These are phyloP conservation scores for Apiotrichum veenhuisii DNA, from an alignment of 1,284 basidiomycete genomes.

Conservation along the genomic window DNA sequence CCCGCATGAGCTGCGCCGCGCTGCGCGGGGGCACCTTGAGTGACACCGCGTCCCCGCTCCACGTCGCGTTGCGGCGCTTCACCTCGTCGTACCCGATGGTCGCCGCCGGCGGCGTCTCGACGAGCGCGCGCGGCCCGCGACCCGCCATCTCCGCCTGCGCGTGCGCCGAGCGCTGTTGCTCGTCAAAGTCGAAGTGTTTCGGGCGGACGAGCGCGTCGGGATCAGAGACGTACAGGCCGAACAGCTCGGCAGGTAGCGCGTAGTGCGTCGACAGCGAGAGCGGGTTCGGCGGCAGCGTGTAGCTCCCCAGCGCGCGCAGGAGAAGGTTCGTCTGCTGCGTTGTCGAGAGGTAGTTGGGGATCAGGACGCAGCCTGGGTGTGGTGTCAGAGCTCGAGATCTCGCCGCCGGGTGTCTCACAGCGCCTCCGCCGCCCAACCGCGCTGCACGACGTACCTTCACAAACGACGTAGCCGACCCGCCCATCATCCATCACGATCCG, in stretches of 20 bases:
- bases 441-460: conserved; percentile 31
- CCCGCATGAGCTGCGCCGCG: conserved; percentile 62
- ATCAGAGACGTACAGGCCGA: conserved; percentile 51
- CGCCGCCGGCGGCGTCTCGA: conserved; percentile 38
- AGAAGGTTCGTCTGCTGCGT: conserved; percentile 64
- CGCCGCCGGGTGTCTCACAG: no score
- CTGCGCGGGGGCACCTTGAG: conserved; percentile 59
- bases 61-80: conserved; percentile 34
- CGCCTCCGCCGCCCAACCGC: no score
- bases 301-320: conserved; percentile 65
- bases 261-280: conserved; percentile 86
- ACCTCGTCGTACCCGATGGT: conserved; percentile 43
- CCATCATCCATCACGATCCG: conserved; percentile 25
- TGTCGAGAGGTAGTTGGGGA: conserved; percentile 65
- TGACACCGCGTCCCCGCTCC: conserved; percentile 30
- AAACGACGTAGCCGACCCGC: conserved; percentile 34
- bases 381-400: neutral
- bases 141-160: neutral
- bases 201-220: conserved; percentile 28
- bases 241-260: conserved; percentile 59
- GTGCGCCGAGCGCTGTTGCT: neutral
- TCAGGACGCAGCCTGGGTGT: conserved; percentile 68
- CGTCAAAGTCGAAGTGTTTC: conserved; percentile 18
- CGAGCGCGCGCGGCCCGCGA: conserved; percentile 16
- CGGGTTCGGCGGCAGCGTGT: conserved; percentile 73